Base-by-base conservation (phyloP, 2,329 filamentous ascomycete genomes). In the Colletotrichum sp. region DNA sequence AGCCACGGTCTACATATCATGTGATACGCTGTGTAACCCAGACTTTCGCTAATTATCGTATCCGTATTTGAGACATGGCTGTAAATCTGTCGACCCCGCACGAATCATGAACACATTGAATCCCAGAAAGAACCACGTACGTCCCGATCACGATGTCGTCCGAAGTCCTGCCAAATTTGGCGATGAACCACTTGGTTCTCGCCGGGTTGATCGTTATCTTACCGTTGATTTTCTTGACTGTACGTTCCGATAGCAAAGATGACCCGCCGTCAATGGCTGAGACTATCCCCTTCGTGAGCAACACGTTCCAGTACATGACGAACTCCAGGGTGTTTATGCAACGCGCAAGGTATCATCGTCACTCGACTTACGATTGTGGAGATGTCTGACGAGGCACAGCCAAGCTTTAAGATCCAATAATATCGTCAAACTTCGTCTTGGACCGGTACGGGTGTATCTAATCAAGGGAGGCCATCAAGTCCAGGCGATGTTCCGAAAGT, bases 291-390 rank as follows among this genome's bases (percentile, higher is more conserved):
- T 78, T 76, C 62, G 21, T 80, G 16, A 73, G 30, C 39, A 80
- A 80, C 28, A 77, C 78, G 1, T 72, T 70, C 34, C 77, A 79
- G 8, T 80, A 75, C 44, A 72, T 78, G 70, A 71, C 72, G 18
- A 34, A 79, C 55, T 69, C 69, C 5, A 30, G 59, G 12, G 52
- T 13, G 2, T 78, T 80, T 15, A 60, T 78, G 65, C 34, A 65
- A 3, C 76, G 78, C 6, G 77, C 69, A 9, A 74, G 70, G 73
- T 76, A 60, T 12, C 10, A 52, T 2, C 64, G 24, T 6, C 24
- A n/a, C 60, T 18, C 13, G n/a, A 13, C 4, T 5, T 6, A 4
- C 6, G 21, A 18, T 13, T 12, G 24, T 2, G 2, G 15, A 26
- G 5, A 28, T 18, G 55, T 59, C 55, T 59, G 7, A 59, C 5